Evolutionary conservation across 495 filamentous ascomycete species (phyloP), one percentile per base, ranked within the genome.

Genomic region (Clohesyomyces aquaticus): DNA sequence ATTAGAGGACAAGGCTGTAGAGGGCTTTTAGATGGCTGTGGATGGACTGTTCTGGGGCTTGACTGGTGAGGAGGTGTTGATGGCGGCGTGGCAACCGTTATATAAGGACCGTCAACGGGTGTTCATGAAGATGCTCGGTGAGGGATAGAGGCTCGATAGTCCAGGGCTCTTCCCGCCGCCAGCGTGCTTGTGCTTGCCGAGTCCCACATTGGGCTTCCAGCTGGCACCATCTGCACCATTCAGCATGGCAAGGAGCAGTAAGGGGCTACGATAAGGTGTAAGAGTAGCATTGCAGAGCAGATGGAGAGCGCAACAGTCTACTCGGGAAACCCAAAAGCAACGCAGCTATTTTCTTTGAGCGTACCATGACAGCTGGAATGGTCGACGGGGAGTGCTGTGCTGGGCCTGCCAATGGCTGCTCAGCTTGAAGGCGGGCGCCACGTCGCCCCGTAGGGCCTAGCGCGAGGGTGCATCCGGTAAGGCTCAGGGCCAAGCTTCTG

Each of bases 201-300:
- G 67, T 54, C 49, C 67, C 58, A 66, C 67, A 56, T 47, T 55
- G 59, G 58, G 51, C 51, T 27, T 23, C 59, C 62, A 67, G 67
- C 67, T 71, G 68, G 68, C 57, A 26, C 43, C 35, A 55, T n/a
- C 22, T 63, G 45, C 58, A 58, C 59, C 32, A 57, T 71, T 71
- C 68, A 71, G 68, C 68, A 71, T 71, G 38, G 64, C 68, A 64
- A 71, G 68, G 68, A 38, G 32, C 32, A 67, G 27, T 49, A 51
- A 57, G 52, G 61, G 66, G 63, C n/a, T 50, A 61, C 63, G 67
- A 70, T 63, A 70, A 61, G 45, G 63, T 54, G 63, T 63, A 53
- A 66, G 58, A 66, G 63, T 63, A 59, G 53, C 63, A 66, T 63
- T 49, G 63, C 12, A 21, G 41, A 51, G 35, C 21, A 57, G 53